Evolutionary conservation across 2,329 filamentous ascomycete genomes (phyloP).

Genomic region (Diaporthe sp.): DNA sequence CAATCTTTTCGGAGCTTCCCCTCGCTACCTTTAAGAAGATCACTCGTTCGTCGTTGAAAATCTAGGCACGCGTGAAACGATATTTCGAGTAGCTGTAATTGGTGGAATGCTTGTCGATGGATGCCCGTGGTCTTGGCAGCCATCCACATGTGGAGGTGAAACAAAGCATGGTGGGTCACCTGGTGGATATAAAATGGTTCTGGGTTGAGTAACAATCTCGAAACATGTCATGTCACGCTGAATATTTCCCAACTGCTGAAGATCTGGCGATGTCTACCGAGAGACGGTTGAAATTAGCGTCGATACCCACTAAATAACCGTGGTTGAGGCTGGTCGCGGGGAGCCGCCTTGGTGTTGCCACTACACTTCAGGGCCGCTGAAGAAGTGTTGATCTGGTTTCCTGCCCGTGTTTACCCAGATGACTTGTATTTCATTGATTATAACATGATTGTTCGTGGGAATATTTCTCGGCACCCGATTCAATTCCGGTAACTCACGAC

Average conservation of each 20-base stretch:
- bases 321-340: too few species aligned
- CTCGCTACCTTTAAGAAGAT: not conserved
- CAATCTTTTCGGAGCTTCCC: not conserved
- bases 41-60: not conserved
- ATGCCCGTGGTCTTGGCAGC: not conserved
- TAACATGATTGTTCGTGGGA: too few species aligned
- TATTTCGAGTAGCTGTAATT: not conserved
- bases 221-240: slow-evolving; percentile 2
- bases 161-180: not conserved
- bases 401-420: too few species aligned
- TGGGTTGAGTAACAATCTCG: not conserved
- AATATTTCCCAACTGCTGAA: not conserved
- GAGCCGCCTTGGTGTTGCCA: too few species aligned
- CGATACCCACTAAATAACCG: not conserved
- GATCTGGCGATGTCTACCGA: not conserved
- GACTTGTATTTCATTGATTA: too few species aligned
- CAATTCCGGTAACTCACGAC: too few species aligned
- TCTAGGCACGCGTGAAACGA: not conserved
- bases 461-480: too few species aligned
- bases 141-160: slow-evolving; percentile 6
- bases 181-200: not conserved
- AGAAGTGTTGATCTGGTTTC: too few species aligned
- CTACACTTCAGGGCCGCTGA: too few species aligned
- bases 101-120: not conserved
- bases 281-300: not conserved